phyloP scores from a whole-genome alignment of 345 rosid genomes.

The Citrus australasica region DNA sequence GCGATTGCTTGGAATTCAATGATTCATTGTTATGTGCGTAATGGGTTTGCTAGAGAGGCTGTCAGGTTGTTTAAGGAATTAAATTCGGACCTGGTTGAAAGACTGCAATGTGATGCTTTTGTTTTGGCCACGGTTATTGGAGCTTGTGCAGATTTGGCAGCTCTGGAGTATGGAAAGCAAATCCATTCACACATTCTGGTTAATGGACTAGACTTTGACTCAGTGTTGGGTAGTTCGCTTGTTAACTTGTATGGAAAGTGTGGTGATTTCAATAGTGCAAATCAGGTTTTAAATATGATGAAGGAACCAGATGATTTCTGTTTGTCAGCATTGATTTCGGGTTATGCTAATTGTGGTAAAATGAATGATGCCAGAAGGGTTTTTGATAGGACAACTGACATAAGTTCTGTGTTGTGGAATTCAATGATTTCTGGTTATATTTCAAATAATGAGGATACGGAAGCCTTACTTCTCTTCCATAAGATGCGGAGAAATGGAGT shows the following conservation, averaged over 20 bases:
- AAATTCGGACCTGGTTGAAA: constrained; percentile 29
- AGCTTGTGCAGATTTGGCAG: constrained; percentile 59
- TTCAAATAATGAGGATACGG: constrained; percentile 43
- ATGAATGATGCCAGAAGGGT: constrained; percentile 52
- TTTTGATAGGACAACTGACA: constrained; percentile 37
- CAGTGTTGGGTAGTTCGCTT: constrained; percentile 56
- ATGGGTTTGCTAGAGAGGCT: constrained; percentile 51
- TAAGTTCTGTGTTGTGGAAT: constrained; percentile 63
- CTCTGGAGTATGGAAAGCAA: constrained; percentile 62
- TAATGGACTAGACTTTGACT: constrained; percentile 40
- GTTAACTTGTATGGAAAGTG: constrained; percentile 69
- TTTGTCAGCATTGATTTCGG: constrained; percentile 73
- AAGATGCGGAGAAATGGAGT: constrained; percentile 51
- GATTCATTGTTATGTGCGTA: constrained; percentile 50
- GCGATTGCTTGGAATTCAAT: constrained; percentile 52
- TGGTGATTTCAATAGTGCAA: constrained; percentile 60
- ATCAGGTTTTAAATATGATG: constrained; percentile 36
- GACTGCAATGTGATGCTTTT: constrained; percentile 38
- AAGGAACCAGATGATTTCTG: constrained; percentile 64
- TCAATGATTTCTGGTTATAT: constrained; percentile 75
- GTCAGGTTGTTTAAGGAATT: constrained; percentile 50
- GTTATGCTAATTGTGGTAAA: constrained; percentile 59
- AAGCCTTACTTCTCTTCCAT: constrained; percentile 53
- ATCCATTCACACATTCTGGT: constrained; percentile 59
- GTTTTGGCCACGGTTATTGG: constrained; percentile 57